Percentiles rank a stretch among this genome's conserved stretches.
phyloP scores from a whole-genome alignment of 768 basidiomycete genomes.

The Suillus luteus region DNA sequence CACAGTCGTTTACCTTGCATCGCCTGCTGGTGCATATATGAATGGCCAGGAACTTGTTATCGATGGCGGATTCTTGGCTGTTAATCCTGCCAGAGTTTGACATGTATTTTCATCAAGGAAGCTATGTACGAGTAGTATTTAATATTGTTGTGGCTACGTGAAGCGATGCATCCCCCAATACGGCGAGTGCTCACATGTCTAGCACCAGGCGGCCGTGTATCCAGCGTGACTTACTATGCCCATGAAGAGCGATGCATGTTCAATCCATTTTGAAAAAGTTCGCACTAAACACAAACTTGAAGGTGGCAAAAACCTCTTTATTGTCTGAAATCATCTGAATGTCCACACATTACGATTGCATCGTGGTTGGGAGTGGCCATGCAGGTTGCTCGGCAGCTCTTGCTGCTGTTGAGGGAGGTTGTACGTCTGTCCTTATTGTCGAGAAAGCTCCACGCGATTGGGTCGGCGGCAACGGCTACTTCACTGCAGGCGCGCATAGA shows the following conservation, averaged over 20 bases:
- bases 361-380: constrained; percentile 67
- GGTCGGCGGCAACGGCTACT: constrained; percentile 73
- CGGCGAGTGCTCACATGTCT: background rate
- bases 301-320: background rate
- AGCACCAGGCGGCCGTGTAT: background rate
- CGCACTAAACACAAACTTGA: background rate
- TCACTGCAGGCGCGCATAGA: constrained; percentile 70
- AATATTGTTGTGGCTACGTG: background rate
- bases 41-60: constrained; percentile 79
- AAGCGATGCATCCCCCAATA: background rate
- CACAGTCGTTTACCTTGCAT: constrained; percentile 74
- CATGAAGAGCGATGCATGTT: background rate
- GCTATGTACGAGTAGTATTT: background rate
- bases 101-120: background rate
- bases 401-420: constrained; percentile 59
- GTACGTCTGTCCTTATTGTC: constrained; percentile 59
- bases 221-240: background rate
- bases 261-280: background rate
- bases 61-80: constrained; percentile 73
- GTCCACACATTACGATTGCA: constrained; percentile 46
- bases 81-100: constrained; percentile 64
- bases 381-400: constrained; percentile 69
- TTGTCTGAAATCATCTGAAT: constrained; percentile 14
- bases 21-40: constrained; percentile 70
- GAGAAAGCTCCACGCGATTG: constrained; percentile 67